A percentile compares a stretch with the other conserved stretches of the same genome.
Evolutionary conservation across 192 early-diverging fungal species (phyloP).

Genomic region (Backusella luteola): DNA sequence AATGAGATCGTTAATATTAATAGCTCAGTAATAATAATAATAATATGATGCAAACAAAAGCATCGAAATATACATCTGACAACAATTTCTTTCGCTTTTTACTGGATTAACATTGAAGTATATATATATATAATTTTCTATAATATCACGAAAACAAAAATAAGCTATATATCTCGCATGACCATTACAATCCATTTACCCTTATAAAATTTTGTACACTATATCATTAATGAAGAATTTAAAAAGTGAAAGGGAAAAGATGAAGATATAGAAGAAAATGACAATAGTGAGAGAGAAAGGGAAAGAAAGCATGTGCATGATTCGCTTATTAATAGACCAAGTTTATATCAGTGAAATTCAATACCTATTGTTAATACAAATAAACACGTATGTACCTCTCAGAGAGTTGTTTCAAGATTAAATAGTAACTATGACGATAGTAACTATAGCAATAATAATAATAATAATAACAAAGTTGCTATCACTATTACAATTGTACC

Average conservation of each 20-base stretch:
- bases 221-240: background rate
- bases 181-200: too few relatives aligned
- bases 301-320: background rate
- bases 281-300: background rate
- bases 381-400: background rate
- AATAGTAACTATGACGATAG: background rate
- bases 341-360: background rate
- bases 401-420: background rate
- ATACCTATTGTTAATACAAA: background rate
- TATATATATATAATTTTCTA: background rate
- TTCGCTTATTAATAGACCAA: background rate
- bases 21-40: background rate
- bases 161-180: background rate
- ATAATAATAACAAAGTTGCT: background rate
- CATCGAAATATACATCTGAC: conserved; percentile 5
- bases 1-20: too few relatives aligned
- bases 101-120: background rate
- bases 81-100: background rate
- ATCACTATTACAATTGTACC: background rate
- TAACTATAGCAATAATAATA: background rate
- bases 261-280: background rate
- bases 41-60: background rate
- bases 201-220: too few relatives aligned
- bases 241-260: background rate
- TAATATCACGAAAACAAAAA: conserved; percentile 1